Percentiles rank a stretch among this genome's conserved stretches.
These are phyloP conservation scores for Curvularia sp. DNA, from an alignment of 2,329 filamentous ascomycete species.

Conservation along the genomic window DNA sequence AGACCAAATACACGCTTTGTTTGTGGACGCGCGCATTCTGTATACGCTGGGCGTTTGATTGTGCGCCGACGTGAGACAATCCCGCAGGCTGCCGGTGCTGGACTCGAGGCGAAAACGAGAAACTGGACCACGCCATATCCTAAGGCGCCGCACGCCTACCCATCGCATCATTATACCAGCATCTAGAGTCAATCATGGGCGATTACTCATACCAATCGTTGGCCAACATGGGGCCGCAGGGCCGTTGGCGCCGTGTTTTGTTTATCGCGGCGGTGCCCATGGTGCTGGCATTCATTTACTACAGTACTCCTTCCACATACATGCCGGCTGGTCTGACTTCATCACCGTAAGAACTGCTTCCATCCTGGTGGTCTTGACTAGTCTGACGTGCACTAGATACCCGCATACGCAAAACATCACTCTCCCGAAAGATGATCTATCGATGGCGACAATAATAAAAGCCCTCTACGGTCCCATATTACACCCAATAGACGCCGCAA, in stretches of 20 bases:
- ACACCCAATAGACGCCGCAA: slow-evolving; percentile 45
- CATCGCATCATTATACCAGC: background rate
- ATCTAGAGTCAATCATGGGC: slow-evolving; percentile 20
- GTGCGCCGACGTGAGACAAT: background rate
- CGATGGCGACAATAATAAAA: slow-evolving; percentile 49
- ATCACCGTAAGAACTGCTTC: slow-evolving; percentile 30
- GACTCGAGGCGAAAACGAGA: background rate
- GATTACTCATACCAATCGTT: slow-evolving; percentile 43
- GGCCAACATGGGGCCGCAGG: slow-evolving; percentile 44
- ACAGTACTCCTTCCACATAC: slow-evolving; percentile 36
- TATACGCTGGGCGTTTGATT: background rate
- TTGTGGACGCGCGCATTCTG: background rate
- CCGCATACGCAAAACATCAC: slow-evolving; percentile 36
- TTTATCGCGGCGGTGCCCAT: slow-evolving; percentile 42
- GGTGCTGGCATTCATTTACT: slow-evolving; percentile 40
- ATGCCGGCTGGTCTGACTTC: slow-evolving; percentile 28
- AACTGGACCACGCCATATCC: background rate
- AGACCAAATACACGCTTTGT: background rate
- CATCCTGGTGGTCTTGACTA: background rate
- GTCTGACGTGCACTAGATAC: slow-evolving; percentile 27
- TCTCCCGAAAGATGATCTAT: slow-evolving; percentile 36
- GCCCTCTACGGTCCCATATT: slow-evolving; percentile 47
- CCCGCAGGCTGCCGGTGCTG: background rate
- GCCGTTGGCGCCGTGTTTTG: slow-evolving; percentile 45
- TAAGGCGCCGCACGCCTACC: background rate